A percentile compares a stretch with the other conserved stretches of the same genome.
Conservation (phyloP, 257 asterid genomes). For the Ehretia macrophylla region DNA sequence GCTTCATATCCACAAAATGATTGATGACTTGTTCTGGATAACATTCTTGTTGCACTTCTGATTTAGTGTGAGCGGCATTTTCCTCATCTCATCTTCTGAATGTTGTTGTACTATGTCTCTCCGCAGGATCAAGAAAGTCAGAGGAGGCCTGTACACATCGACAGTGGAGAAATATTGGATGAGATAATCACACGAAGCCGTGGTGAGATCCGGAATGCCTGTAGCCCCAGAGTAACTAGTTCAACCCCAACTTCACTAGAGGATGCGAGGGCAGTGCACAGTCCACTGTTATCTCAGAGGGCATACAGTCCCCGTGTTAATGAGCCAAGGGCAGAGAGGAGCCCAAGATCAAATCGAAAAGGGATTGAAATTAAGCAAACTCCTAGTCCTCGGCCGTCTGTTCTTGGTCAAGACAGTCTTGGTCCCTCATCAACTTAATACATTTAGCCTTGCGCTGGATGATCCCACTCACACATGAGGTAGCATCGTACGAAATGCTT, state of each 20-base stretch:
- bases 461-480: too few relatives aligned
- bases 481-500: too few relatives aligned
- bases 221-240: slow-evolving; percentile 74
- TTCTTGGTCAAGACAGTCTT: slow-evolving; percentile 36
- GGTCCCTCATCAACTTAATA: slow-evolving; percentile 40
- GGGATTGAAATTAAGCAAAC: slow-evolving; percentile 51
- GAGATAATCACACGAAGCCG: slow-evolving; percentile 84
- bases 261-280: slow-evolving; percentile 37
- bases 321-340: slow-evolving; percentile 41
- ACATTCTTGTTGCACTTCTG: not conserved
- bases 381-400: slow-evolving; percentile 62
- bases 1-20: too few relatives aligned
- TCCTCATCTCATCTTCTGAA: not conserved
- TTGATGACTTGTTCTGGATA: too few relatives aligned
- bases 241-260: slow-evolving; percentile 51
- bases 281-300: slow-evolving; percentile 43
- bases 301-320: slow-evolving; percentile 57
- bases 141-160: slow-evolving; percentile 29
- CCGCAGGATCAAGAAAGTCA: slow-evolving; percentile 54
- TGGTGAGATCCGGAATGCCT: slow-evolving; percentile 68
- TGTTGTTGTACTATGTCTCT: not conserved
- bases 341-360: slow-evolving; percentile 34
- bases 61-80: not conserved
- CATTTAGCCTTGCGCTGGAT: too few relatives aligned
- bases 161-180: slow-evolving; percentile 66